These are phyloP conservation scores for Selaginella moellendorffii DNA, from an alignment of 75 land plant genomes.

Conservation along the genomic window DNA sequence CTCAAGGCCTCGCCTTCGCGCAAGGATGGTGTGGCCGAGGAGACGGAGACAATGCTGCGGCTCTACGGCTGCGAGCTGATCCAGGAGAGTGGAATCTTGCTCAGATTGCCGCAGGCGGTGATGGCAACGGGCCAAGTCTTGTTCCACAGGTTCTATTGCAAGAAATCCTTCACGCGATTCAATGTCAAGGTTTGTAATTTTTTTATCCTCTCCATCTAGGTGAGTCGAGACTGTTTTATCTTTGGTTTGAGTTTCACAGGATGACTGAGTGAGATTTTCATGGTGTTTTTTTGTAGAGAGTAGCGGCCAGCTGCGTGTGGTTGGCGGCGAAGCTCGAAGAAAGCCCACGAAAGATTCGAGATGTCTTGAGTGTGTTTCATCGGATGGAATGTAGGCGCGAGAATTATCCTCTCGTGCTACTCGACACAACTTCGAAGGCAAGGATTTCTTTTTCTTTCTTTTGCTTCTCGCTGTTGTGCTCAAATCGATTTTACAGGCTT, in stretches of 20 bases:
- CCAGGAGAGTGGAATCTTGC: slow-evolving; percentile 85
- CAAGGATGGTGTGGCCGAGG: slow-evolving; percentile 72
- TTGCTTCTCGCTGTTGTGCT: not conserved
- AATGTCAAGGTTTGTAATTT: slow-evolving; percentile 65
- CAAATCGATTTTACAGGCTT: slow-evolving; percentile 39
- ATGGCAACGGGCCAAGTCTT: slow-evolving; percentile 97
- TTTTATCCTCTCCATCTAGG: not conserved
- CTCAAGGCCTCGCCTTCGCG: slow-evolving; percentile 66
- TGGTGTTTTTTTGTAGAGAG: slow-evolving; percentile 34
- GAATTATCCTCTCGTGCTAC: slow-evolving; percentile 43
- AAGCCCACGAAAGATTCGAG: slow-evolving; percentile 56
- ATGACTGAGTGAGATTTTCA: too few relatives aligned
- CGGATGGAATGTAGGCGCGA: slow-evolving; percentile 81
- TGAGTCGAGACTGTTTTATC: not conserved
- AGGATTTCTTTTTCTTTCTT: slow-evolving; percentile 12
- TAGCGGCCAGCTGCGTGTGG: slow-evolving; percentile 92
- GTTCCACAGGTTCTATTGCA: slow-evolving; percentile 94
- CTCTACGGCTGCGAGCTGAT: slow-evolving; percentile 85
- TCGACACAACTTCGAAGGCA: slow-evolving; percentile 41
- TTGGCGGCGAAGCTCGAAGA: slow-evolving; percentile 90
- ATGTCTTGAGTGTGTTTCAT: slow-evolving; percentile 68
- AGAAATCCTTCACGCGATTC: slow-evolving; percentile 89
- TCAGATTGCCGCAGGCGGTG: slow-evolving; percentile 87
- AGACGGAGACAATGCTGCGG: slow-evolving; percentile 54
- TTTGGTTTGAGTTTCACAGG: not conserved